Percentiles rank a stretch among this genome's conserved stretches.
phyloP scores from a whole-genome alignment of 352 stramenopile genomes.

The Globisporangium parvum region DNA sequence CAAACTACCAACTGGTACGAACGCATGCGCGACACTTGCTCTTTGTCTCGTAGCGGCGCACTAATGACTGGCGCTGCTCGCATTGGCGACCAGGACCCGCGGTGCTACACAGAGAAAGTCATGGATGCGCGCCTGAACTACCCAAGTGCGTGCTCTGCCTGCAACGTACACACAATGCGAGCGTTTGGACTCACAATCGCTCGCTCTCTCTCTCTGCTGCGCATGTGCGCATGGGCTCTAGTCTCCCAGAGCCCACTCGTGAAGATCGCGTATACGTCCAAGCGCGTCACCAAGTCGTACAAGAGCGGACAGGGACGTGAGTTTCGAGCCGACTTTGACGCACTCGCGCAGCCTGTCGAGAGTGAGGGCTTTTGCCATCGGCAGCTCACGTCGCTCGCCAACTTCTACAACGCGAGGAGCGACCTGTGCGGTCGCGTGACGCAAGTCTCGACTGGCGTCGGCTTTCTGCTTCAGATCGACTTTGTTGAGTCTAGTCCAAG shows the following conservation, averaged over 20 bases:
- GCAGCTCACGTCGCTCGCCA: slow-evolving; percentile 31
- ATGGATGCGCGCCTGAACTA: slow-evolving; percentile 45
- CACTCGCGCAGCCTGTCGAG: slow-evolving; percentile 27
- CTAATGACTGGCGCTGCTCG: neutral
- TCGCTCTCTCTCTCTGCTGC: neutral
- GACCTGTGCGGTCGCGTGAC: slow-evolving; percentile 41
- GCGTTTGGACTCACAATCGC: neutral
- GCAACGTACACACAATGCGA: neutral
- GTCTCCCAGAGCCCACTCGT: slow-evolving; percentile 27
- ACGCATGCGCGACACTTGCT: neutral
- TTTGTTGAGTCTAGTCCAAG: slow-evolving; percentile 33
- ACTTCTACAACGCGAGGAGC: slow-evolving; percentile 32
- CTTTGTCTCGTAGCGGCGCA: neutral
- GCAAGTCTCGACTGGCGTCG: slow-evolving; percentile 32
- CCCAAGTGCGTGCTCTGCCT: slow-evolving; percentile 19
- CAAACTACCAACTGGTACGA: slow-evolving; percentile 44
- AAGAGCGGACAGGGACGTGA: slow-evolving; percentile 28
- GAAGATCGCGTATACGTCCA: slow-evolving; percentile 47
- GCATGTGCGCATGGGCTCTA: slow-evolving; percentile 3
- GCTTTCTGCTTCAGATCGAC: slow-evolving; percentile 42
- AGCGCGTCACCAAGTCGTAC: slow-evolving; percentile 28
- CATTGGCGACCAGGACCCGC: slow-evolving; percentile 27
- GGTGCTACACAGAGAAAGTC: slow-evolving; percentile 51
- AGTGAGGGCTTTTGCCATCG: slow-evolving; percentile 54
- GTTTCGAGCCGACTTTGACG: slow-evolving; percentile 43